Evolutionary conservation across 108 stramenopile species (phyloP), one percentile per base, ranked within the genome.

Genomic region (Mayamaea pseudoterrestris): DNA sequence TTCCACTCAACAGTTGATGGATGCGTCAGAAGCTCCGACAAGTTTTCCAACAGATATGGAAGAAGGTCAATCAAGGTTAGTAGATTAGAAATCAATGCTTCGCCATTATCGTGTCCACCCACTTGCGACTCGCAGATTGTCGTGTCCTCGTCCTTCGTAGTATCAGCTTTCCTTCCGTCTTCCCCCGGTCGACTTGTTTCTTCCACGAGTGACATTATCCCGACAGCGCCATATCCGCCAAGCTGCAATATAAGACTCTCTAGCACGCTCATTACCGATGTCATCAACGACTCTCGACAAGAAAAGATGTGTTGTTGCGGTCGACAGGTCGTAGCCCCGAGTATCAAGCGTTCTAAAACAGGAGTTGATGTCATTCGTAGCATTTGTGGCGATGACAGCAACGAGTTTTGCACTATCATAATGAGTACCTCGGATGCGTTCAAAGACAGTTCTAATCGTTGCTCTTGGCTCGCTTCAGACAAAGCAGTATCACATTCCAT

Each of bases 201-300:
- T 25, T 18, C 22, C 7, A 54, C 41, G 1, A 54, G 25, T 11
- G 40, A 37, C 47, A 65, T 55, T 9, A 51, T 64, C 17, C 58
- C 50, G 7, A 80, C 80, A 16, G 80, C 58, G 5, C 90, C 90
- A 41, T 85, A 92, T 18, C 90, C 90, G 37, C 90, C 90, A 7
- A 92, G 57, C 50, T 92, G 90, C 37, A 92, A 52, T 22, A 88
- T 64, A 36, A 92, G 61, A 68, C 74, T 73, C 58, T 93, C 87
- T 50, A 88, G 31, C 6, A 93, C 81, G 36, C 61, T 78, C 73
- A 90, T 81, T 2, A 80, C 68, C 51, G 68, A 77, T 24, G 86
- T 93, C 47, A 83, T 57, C 11, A 58, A 50, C 30, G 72, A 70
- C 27, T 90, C 89, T 52, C 82, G 69, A 9, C 70, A 66, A 31